Evolutionary conservation across 2,329 filamentous ascomycete genomes (phyloP), one percentile per base, ranked within the genome.

Genomic region (Diaporthe sp.): DNA sequence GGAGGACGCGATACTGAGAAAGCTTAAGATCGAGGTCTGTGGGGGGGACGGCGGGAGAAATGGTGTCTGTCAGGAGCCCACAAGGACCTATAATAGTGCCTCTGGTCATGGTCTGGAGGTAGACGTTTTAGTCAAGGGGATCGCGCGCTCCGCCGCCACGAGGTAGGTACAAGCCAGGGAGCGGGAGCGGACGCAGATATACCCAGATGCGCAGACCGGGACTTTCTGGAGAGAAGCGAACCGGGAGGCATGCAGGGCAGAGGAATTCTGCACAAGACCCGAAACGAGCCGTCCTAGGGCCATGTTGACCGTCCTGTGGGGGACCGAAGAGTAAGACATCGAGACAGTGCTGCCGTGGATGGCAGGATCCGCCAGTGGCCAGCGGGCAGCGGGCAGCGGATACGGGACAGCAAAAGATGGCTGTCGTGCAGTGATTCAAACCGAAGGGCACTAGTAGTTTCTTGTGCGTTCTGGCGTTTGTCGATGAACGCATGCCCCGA

Each of bases 271-370:
- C 61, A 51, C 61, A 66, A 51, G 30, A 42, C 32, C 59, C 59
- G 59, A 65, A 65, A 65, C 59, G 59, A 65, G 59, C 59, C 59
- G 42, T 65, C 63, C 44, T 66, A 37, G 32, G 32, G 63, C 63
- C 44, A 37, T 58, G 37, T 37, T 35, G n/a, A 32, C 69, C 15
- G 56, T 30, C 71, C 74, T 71, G 66, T 74, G 71, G 68, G 68
- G 44, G 68, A 30, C 71, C 37, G 44, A n/a, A 56, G 68, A 75
- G 66, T 75, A 58, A 75, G 74, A 75, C 74, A 75, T 71, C 27
- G n/a, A 69, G 70, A 53, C 17, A 37, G 56, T 63, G 70, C 65
- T 63, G 58, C 39, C 71, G 56, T 53, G 73, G 51, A 66, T 65
- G 39, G 19, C 53, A 59, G 50, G 70, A 73, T 73, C 70, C 53